Base-by-base conservation (phyloP, 192 early-diverging fungal species). In the Glomus cerebriforme region DNA sequence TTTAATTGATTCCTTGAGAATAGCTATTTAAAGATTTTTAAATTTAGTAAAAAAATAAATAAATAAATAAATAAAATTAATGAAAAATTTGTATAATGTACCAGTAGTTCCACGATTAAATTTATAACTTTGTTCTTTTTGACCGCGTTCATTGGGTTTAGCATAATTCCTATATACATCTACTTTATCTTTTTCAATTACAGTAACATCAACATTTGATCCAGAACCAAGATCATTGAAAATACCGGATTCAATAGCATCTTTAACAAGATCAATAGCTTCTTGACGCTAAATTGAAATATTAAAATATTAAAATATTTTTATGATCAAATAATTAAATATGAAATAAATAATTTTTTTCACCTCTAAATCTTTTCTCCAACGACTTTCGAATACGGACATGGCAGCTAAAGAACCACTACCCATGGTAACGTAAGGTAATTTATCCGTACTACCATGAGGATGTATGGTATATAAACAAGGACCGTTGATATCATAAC, bases 161-260 rank as follows among this genome's bases (percentile, higher is more conserved):
- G 82, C 84, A 80, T 96, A 96, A 85, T 95, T 94, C 31, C 96
- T 91, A 29, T 95, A 88, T 67, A 93, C 91, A 67, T 99, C 97
- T 34, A 91, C 91, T 58, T 88, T 90, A 79, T 87, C 93, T 82
- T 94, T 93, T 70, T 92, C 94, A 82, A 99, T 96, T 8, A 99
- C 93, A 73, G 89, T 92, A 1, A 98, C 90, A 85, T 99, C 96
- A 65, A 99, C 96, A 82, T 97, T 98, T 35, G 92, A 95, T 72
- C 98, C 98, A 62, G 98, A 99, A 79, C 98, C 98, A 43, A 98
- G 83, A 83, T 99, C 98, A 86, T 99, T 98, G 87, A 99, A 99
- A 77, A 99, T 96, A 91, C 98, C 98, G 17, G 97, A 93, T 83
- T 94, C 92, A 82, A 99, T 96, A 63, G 97, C 96, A 67, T 97